phyloP scores from a whole-genome alignment of 352 stramenopile genomes.

The Phytophthora pinifolia region DNA sequence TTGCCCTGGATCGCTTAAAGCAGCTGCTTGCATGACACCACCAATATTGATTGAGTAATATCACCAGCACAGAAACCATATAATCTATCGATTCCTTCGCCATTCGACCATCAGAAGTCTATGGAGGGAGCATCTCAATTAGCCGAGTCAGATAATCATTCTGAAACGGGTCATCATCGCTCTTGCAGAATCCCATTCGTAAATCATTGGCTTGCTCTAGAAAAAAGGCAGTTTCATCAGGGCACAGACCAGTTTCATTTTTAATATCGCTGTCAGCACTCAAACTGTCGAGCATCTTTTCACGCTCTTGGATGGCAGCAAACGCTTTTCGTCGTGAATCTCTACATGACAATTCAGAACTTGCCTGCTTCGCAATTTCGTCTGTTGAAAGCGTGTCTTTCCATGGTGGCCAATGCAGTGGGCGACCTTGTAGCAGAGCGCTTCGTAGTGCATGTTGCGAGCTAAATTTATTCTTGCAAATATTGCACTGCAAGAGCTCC shows the following conservation, averaged over 20 bases:
- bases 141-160: conserved; percentile 16
- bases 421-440: too few relatives aligned
- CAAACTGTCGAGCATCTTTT: neutral
- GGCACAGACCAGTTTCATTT: too few relatives aligned
- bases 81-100: conserved; percentile 2
- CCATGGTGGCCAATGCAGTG: neutral
- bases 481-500: too few relatives aligned
- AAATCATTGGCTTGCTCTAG: neutral
- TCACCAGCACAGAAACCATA: neutral
- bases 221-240: neutral
- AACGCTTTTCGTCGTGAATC: neutral
- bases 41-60: too few relatives aligned
- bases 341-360: neutral
- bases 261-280: neutral
- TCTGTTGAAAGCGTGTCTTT: neutral
- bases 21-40: too few relatives aligned
- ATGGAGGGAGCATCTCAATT: neutral
- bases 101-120: conserved; percentile 25
- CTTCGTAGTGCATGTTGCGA: too few relatives aligned
- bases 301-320: neutral
- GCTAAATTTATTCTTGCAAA: too few relatives aligned
- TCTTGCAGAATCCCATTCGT: neutral
- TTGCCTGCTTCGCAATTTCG: neutral
- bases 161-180: conserved; percentile 27
- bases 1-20: too few relatives aligned